Base-by-base conservation (phyloP, 768 basidiomycete species). In the Sutorius australiensis region DNA sequence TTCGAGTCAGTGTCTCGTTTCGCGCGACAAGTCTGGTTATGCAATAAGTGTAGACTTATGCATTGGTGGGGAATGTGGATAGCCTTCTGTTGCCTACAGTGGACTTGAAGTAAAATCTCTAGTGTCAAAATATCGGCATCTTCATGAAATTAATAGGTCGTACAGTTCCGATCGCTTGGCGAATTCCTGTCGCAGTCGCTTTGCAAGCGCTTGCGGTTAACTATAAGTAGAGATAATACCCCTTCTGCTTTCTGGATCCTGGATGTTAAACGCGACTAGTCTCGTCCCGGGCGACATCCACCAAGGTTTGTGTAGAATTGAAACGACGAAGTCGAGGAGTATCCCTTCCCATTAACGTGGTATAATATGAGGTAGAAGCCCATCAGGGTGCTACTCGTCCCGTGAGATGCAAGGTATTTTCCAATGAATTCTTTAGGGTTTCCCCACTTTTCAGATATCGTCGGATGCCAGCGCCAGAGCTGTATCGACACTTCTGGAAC, bases 251-350 rank as follows among this genome's bases (percentile, higher is more conserved):
- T n/a, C n/a, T n/a, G n/a, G n/a, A n/a, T 24, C 4, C 73, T 89
- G 79, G 27, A 99, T 74, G 58, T 73, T 81, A 69, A 95, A 89
- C 3, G 95, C 95, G 43, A 90, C 92, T 34, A 98, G 81, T 7
- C 93, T 95, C 95, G 61, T 95, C 91, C 64, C 90, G 90, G 58
- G 77, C 80, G 31, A 71, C 62, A 66, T 99, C 94, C 54, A 97
- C 90, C 90, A 34, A 80, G 80, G 65, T 98, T 94, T n/a, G 89
- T 87, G 74, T 93, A 99, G n/a, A 99, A 82, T 74, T 95, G 93
- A 99, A 67, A 97, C 84, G 19, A 93, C 88, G 66, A 99, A 99
- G 6, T 92, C 92, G 28, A 98, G 83, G 9, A 98, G 75, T 1
- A 95, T 98, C 24, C 24, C 24, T 24, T 24, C 4, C 24, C 24